Conservation (phyloP, 371 early-diverging fungal species). For the Conidiobolus incongruus region DNA sequence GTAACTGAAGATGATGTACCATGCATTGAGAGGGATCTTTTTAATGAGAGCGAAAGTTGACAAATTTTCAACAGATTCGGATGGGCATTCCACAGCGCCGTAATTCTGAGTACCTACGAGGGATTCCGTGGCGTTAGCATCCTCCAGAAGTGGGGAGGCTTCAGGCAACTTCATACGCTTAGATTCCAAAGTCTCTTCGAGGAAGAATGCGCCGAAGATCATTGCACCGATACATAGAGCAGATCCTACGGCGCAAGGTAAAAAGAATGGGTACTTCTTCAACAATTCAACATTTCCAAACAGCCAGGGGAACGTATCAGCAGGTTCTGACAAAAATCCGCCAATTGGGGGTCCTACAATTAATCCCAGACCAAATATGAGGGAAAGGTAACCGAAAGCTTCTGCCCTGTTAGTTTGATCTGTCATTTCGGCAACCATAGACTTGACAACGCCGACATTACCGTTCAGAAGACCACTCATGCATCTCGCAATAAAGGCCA, state of each 20-base stretch:
- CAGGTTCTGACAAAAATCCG: conserved; percentile 59
- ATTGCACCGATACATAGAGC: conserved; percentile 31
- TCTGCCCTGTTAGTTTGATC: conserved; percentile 40
- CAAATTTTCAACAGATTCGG: too few species aligned
- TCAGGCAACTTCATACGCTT: not conserved
- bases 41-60: too few species aligned
- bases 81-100: not conserved
- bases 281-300: conserved; percentile 44
- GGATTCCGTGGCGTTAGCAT: not conserved
- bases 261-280: conserved; percentile 45
- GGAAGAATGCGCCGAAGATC: conserved; percentile 30
- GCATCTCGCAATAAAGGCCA: conserved; percentile 38
- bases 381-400: conserved; percentile 1
- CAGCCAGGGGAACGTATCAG: conserved; percentile 26
- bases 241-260: conserved; percentile 59
- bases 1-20: not conserved
- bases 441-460: conserved; percentile 63
- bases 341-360: conserved; percentile 51
- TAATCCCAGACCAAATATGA: conserved; percentile 1
- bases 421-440: conserved; percentile 65
- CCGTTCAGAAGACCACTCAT: conserved; percentile 55
- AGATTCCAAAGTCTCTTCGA: conserved; percentile 39
- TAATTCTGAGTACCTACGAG: not conserved
- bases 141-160: not conserved
- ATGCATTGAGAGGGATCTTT: not conserved